phyloP scores from a whole-genome alignment of 352 stramenopile species.

The Thalassiosira mediterranea region DNA sequence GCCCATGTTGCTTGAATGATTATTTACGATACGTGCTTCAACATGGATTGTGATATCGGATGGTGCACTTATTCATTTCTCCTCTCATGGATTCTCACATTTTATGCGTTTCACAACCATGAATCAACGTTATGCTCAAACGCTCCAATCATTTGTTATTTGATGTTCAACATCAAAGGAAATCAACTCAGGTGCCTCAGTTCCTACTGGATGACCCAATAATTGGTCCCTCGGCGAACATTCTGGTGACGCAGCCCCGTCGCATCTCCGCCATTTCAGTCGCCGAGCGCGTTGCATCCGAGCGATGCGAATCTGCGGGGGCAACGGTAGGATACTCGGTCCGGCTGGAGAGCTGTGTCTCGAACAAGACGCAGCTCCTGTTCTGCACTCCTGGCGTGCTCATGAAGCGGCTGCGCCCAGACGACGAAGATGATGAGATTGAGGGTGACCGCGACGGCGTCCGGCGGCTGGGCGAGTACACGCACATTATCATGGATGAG shows the following conservation, averaged over 20 bases:
- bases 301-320: conserved; percentile 82
- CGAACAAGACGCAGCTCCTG: conserved; percentile 87
- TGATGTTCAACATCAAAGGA: too few relatives aligned
- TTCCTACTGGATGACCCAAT: conserved; percentile 88
- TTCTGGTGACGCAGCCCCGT: conserved; percentile 93
- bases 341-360: conserved; percentile 88
- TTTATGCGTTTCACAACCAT: too few relatives aligned
- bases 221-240: conserved; percentile 83
- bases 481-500: conserved; percentile 95
- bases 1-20: too few relatives aligned
- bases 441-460: conserved; percentile 83
- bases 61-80: too few relatives aligned
- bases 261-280: conserved; percentile 93
- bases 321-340: conserved; percentile 91
- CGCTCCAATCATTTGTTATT: too few relatives aligned
- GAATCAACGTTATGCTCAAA: too few relatives aligned
- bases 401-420: conserved; percentile 59
- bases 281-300: conserved; percentile 89
- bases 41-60: too few relatives aligned
- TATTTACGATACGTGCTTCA: too few relatives aligned
- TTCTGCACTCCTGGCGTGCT: conserved; percentile 89
- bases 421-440: conserved; percentile 13
- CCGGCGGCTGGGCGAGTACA: conserved; percentile 86
- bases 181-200: conserved; percentile 88
- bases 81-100: too few relatives aligned